phyloP scores from a whole-genome alignment of 2,329 filamentous ascomycete genomes.

The Botryosphaeria dothidea region DNA sequence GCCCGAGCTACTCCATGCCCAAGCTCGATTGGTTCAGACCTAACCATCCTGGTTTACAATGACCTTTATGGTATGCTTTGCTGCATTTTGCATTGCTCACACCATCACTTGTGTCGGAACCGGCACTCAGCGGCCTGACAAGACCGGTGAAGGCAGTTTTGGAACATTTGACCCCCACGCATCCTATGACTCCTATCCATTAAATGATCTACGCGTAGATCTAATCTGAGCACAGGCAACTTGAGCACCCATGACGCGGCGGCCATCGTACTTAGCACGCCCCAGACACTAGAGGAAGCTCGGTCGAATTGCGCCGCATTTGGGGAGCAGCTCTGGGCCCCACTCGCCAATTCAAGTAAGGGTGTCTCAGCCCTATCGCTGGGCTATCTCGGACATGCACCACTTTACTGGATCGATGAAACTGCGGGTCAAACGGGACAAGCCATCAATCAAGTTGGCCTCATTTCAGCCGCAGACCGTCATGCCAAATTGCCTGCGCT shows the following conservation, averaged over 20 bases:
- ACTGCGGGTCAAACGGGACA: background rate
- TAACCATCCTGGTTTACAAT: conserved; percentile 26
- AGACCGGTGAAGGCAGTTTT: background rate
- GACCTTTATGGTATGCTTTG: conserved; percentile 22
- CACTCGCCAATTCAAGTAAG: background rate
- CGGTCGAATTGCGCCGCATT: conserved; percentile 18
- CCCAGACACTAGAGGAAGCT: conserved; percentile 19
- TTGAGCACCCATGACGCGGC: conserved; percentile 12
- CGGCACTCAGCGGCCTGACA: background rate
- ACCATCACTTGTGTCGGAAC: no score
- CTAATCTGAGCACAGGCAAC: conserved; percentile 20
- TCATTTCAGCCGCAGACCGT: conserved; percentile 2
- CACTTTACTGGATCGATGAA: conserved; percentile 22
- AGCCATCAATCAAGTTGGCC: conserved; percentile 8
- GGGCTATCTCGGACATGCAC: conserved; percentile 14
- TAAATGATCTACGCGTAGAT: conserved; percentile 3
- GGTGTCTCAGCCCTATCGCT: conserved; percentile 7
- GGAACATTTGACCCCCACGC: background rate
- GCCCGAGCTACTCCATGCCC: conserved; percentile 25
- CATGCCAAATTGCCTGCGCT: conserved; percentile 23
- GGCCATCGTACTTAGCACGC: conserved; percentile 20
- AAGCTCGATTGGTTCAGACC: conserved; percentile 29
- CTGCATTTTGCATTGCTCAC: background rate
- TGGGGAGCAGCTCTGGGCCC: conserved; percentile 21
- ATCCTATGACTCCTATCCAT: background rate